phyloP scores from a whole-genome alignment of 2,329 filamentous ascomycete genomes.

The Aspergillus niger region DNA sequence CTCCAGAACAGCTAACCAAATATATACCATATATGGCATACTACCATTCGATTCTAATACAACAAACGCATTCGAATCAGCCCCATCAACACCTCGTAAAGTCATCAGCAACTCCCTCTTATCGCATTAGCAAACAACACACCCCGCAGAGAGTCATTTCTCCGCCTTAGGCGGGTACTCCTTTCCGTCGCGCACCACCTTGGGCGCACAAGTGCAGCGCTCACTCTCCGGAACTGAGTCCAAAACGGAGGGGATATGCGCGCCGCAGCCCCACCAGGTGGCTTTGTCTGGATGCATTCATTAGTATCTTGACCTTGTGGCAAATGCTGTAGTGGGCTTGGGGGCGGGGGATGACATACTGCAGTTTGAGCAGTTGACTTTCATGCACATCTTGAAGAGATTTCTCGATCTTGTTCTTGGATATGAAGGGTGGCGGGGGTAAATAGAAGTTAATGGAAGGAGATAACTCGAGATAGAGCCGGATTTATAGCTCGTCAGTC shows the following conservation, averaged over 20 bases:
- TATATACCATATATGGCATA: too few species aligned
- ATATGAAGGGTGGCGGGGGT: neutral
- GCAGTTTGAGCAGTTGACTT: conserved; percentile 63
- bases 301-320: neutral
- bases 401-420: neutral
- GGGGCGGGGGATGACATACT: conserved; percentile 49
- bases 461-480: too few species aligned
- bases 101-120: neutral
- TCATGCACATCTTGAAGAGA: conserved; percentile 61
- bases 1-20: too few species aligned
- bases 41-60: too few species aligned
- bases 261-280: conserved; percentile 68
- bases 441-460: too few species aligned
- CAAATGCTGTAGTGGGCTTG: too few species aligned
- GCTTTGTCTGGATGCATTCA: conserved; percentile 52
- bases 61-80: neutral
- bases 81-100: too few species aligned
- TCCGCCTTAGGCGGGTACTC: conserved; percentile 66
- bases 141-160: conserved; percentile 38
- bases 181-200: conserved; percentile 62
- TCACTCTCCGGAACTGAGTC: conserved; percentile 59
- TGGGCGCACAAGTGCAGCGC: conserved; percentile 67
- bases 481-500: too few species aligned
- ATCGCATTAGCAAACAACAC: conserved; percentile 13
- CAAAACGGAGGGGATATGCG: conserved; percentile 64